A percentile compares a stretch with the other conserved stretches of the same genome.
These are phyloP conservation scores for Kluyveromyces dobzhanskii DNA, from an alignment of 805 yeast species.

Conservation along the genomic window DNA sequence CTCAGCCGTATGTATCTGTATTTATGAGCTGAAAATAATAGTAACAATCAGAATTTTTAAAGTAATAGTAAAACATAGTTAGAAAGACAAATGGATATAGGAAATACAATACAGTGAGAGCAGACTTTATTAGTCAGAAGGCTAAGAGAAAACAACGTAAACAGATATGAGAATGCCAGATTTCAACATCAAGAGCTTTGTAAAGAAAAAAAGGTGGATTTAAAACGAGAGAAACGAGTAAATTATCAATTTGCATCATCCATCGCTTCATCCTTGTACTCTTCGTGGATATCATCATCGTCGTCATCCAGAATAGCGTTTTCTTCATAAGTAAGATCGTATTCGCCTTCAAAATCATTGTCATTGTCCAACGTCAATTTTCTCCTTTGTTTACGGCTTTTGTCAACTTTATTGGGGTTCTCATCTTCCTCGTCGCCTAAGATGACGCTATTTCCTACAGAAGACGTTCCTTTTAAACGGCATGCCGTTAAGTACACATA, in stretches of 20 bases:
- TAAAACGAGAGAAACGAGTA: too few species aligned
- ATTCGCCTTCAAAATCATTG: constrained; percentile 36
- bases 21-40: too few species aligned
- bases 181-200: too few species aligned
- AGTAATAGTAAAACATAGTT: too few species aligned
- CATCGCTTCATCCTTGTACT: constrained; percentile 12
- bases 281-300: constrained; percentile 20
- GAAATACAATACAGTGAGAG: too few species aligned
- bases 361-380: constrained; percentile 32
- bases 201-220: too few species aligned
- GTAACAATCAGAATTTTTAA: too few species aligned
- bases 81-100: too few species aligned
- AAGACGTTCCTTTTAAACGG: constrained; percentile 30
- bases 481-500: constrained; percentile 65
- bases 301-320: constrained; percentile 32
- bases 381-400: constrained; percentile 12
- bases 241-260: constrained; percentile 10
- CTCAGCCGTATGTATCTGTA: too few species aligned
- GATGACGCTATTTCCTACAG: constrained; percentile 22
- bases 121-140: too few species aligned
- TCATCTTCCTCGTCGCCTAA: constrained; percentile 31
- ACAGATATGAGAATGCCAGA: too few species aligned
- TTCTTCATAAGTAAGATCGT: constrained; percentile 38
- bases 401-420: constrained; percentile 15
- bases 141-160: too few species aligned